Conservation (phyloP, 192 early-diverging fungal genomes). For the Coemansia sp. region DNA sequence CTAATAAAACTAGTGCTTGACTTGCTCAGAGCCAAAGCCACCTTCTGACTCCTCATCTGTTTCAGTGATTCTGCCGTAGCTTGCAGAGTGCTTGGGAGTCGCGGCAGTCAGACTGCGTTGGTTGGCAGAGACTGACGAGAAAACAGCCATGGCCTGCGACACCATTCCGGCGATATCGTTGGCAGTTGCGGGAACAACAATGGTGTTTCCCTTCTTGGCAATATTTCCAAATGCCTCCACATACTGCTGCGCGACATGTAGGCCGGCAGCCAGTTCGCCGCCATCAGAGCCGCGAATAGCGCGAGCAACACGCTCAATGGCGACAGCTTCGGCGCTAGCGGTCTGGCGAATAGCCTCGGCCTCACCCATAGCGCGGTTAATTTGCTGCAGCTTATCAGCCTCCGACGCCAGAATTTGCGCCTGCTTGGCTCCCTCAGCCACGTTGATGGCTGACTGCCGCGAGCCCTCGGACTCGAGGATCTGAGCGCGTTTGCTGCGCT, state of each 20-base stretch:
- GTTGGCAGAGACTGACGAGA: conserved; percentile 25
- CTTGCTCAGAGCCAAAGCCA: conserved; percentile 42
- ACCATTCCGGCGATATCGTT: conserved; percentile 86
- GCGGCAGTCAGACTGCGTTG: conserved; percentile 7
- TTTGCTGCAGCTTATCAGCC: conserved; percentile 82
- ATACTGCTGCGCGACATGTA: conserved; percentile 94
- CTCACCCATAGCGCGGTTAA: conserved; percentile 87
- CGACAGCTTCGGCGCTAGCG: conserved; percentile 75
- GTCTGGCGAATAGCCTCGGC: conserved; percentile 82
- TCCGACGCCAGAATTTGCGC: conserved; percentile 90
- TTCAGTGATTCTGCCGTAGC: neutral
- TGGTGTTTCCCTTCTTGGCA: conserved; percentile 88
- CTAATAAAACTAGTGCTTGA: conserved; percentile 17
- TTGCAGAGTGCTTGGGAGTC: neutral
- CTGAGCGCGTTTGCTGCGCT: conserved; percentile 92
- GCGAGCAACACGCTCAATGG: conserved; percentile 73
- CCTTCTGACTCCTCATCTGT: conserved; percentile 10
- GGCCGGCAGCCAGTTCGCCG: conserved; percentile 79
- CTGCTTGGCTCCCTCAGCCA: conserved; percentile 92
- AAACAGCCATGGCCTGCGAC: conserved; percentile 64
- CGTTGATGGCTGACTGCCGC: conserved; percentile 92
- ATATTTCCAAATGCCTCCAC: conserved; percentile 89
- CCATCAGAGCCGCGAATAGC: conserved; percentile 63
- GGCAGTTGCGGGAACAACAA: conserved; percentile 81
- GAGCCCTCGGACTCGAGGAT: conserved; percentile 83